These are phyloP conservation scores for Thraustochytrium striatum DNA, from an alignment of 352 stramenopile species.

Conservation along the genomic window DNA sequence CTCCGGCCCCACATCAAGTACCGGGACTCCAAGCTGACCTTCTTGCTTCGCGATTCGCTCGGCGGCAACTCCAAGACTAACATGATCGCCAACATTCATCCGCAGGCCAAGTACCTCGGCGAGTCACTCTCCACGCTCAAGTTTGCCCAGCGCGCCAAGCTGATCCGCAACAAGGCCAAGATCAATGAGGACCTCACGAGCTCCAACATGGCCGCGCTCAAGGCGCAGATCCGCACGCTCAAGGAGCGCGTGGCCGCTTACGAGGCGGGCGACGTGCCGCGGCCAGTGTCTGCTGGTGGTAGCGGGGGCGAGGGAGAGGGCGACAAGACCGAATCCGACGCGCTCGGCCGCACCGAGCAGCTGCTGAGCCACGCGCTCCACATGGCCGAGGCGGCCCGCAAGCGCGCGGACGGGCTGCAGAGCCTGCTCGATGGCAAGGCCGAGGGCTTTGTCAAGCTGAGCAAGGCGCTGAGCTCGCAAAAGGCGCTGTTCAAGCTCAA, in stretches of 20 bases:
- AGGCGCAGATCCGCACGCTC: slow-evolving; percentile 75
- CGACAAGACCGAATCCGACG: not conserved
- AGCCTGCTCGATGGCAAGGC: not conserved
- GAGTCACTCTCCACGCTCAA: slow-evolving; percentile 83
- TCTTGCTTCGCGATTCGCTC: slow-evolving; percentile 79
- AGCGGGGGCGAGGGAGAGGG: no score
- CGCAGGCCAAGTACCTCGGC: slow-evolving; percentile 66
- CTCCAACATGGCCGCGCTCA: slow-evolving; percentile 78
- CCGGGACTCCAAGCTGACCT: slow-evolving; percentile 71
- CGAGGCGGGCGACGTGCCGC: not conserved
- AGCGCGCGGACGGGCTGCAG: slow-evolving; percentile 21
- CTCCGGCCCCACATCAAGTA: slow-evolving; percentile 52
- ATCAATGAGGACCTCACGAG: slow-evolving; percentile 79
- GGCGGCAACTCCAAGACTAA: slow-evolving; percentile 82
- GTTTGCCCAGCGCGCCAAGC: slow-evolving; percentile 79
- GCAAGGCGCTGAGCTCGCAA: slow-evolving; percentile 6
- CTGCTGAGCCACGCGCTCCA: slow-evolving; percentile 15
- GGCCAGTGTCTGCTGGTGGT: not conserved
- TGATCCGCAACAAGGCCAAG: slow-evolving; percentile 83
- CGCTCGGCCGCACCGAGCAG: slow-evolving; percentile 19
- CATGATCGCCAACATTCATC: slow-evolving; percentile 81
- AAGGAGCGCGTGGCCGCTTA: slow-evolving; percentile 57
- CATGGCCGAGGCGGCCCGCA: slow-evolving; percentile 15
- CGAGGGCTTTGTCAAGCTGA: not conserved
- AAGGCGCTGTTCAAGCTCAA: slow-evolving; percentile 47